phyloP scores from a whole-genome alignment of 176 grass and related monocot genomes.

The Pontederia crassipes region DNA sequence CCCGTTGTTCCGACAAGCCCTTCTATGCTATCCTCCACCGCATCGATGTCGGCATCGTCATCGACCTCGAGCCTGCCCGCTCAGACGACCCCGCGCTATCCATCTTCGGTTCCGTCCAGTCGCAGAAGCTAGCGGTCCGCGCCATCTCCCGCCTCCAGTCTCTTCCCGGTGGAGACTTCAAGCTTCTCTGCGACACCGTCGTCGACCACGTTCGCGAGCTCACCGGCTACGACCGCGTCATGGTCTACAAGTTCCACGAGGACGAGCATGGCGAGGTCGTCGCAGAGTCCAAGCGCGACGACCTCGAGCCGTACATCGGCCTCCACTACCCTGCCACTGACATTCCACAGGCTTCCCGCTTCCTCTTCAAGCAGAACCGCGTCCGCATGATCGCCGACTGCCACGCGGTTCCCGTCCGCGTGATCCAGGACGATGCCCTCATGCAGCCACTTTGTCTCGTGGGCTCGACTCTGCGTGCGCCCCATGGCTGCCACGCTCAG shows the following conservation, averaged over 20 bases:
- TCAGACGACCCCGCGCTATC: constrained; percentile 69
- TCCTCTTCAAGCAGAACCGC: constrained; percentile 96
- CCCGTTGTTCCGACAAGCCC: constrained; percentile 62
- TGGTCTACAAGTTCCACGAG: constrained; percentile 98
- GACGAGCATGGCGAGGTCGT: constrained; percentile 96
- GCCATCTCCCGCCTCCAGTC: constrained; percentile 88
- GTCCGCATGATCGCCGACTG: constrained; percentile 94
- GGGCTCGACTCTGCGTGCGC: constrained; percentile 74
- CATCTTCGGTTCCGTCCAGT: constrained; percentile 73
- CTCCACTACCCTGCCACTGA: constrained; percentile 96
- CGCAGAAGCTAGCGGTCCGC: constrained; percentile 87
- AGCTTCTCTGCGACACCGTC: constrained; percentile 72
- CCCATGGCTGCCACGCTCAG: constrained; percentile 78
- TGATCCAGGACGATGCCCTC: constrained; percentile 68
- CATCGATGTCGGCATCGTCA: constrained; percentile 70
- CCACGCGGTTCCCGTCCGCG: constrained; percentile 46
- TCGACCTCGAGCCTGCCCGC: constrained; percentile 14
- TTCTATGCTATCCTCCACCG: constrained; percentile 95
- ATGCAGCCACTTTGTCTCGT: constrained; percentile 77
- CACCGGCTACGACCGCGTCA: constrained; percentile 88
- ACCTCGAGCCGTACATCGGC: constrained; percentile 86
- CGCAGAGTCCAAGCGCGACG: constrained; percentile 49
- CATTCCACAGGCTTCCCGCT: constrained; percentile 89
- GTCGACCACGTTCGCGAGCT: constrained; percentile 79
- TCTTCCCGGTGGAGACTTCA: constrained; percentile 66